These are phyloP conservation scores for Remersonia thermophila DNA, from an alignment of 2,329 filamentous ascomycete species.

Conservation along the genomic window DNA sequence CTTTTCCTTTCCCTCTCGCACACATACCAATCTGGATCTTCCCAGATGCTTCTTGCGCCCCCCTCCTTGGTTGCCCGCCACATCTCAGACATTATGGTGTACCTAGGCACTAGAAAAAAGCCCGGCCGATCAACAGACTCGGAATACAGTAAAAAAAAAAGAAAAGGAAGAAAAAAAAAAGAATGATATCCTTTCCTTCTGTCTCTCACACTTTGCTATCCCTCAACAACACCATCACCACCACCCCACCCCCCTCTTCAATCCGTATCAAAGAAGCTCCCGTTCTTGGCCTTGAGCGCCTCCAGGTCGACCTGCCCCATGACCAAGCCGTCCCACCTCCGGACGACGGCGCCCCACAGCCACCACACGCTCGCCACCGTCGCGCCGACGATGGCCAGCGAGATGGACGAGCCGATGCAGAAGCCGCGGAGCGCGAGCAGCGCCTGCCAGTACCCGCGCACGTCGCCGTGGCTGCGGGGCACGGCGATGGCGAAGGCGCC, in stretches of 20 bases:
- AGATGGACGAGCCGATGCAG: conserved; percentile 29
- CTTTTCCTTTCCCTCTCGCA: too few species aligned
- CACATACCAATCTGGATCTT: too few species aligned
- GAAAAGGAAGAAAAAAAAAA: too few species aligned
- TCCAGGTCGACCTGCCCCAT: conserved; percentile 36
- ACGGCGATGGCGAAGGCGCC: conserved; percentile 33
- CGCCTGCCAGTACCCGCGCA: conserved; percentile 20
- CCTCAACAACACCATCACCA: too few species aligned
- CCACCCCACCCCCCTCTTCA: not conserved
- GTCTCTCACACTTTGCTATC: too few species aligned
- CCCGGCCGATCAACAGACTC: not conserved
- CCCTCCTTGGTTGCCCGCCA: too few species aligned
- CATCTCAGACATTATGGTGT: not conserved
- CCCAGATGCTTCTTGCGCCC: too few species aligned
- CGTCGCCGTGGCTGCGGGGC: conserved; percentile 23
- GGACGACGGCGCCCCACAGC: conserved; percentile 29
- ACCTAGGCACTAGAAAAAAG: too few species aligned
- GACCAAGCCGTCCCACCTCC: conserved; percentile 32
- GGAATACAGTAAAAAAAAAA: not conserved
- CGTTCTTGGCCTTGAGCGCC: conserved; percentile 29
- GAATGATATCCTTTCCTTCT: too few species aligned
- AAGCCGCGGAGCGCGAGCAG: conserved; percentile 21
- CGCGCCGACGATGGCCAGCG: conserved; percentile 29
- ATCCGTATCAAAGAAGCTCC: conserved; percentile 23
- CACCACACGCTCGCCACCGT: conserved; percentile 28